Evolutionary conservation across 2,329 filamentous ascomycete genomes (phyloP).

Genomic region (Aurifilum marmelostoma): DNA sequence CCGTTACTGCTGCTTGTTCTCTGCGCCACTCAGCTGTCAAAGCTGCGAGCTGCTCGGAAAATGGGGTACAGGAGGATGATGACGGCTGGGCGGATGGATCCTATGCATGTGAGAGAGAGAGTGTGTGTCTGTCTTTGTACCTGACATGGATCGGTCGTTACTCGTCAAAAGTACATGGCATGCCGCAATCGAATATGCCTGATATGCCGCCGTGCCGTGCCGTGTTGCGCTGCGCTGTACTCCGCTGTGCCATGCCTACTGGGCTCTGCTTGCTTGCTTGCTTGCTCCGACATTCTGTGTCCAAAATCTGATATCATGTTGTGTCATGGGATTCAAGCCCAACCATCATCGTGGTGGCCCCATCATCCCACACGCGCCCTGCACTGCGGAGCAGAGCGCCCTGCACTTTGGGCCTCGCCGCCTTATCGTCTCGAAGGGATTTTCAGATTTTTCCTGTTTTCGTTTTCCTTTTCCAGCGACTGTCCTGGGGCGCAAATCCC

Average conservation of each 20-base stretch:
- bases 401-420: constrained; percentile 11
- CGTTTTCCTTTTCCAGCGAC: too few relatives aligned
- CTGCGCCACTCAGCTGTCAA: not conserved
- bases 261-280: not conserved
- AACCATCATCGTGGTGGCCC: not conserved
- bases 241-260: not conserved
- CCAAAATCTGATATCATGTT: not conserved
- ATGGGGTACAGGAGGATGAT: constrained; percentile 22
- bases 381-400: not conserved
- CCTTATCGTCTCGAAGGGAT: not conserved
- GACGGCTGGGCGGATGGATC: constrained; percentile 9
- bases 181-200: not conserved
- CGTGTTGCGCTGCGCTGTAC: not conserved
- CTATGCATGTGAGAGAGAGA: constrained; percentile 6
- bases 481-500: not conserved
- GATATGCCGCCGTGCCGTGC: not conserved
- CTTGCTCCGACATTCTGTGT: not conserved
- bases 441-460: not conserved
- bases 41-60: constrained; percentile 7
- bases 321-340: constrained; percentile 5
- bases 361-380: not conserved
- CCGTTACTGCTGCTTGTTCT: not conserved
- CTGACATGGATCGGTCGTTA: constrained; percentile 25
- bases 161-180: not conserved
- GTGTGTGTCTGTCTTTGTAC: constrained; percentile 16